Evolutionary conservation across 1,139 yeast species (phyloP), one percentile per base, ranked within the genome.

Genomic region (Geotrichum aggregatum): DNA sequence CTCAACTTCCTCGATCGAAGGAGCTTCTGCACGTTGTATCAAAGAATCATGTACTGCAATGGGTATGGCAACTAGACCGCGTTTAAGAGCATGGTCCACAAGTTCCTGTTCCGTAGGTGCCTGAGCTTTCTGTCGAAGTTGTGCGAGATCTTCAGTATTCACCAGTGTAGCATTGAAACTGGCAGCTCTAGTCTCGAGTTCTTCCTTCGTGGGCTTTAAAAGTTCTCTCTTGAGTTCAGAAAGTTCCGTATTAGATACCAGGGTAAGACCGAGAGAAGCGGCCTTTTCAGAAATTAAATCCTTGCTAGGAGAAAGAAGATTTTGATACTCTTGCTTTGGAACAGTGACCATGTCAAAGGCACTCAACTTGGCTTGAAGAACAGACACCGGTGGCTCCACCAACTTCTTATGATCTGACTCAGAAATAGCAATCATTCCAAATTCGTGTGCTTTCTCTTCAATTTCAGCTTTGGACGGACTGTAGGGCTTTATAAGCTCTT

Each of bases 251-350:
- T 56, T 52, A 10, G 67, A 59, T 2, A 78, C 50, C 10, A 74
- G 67, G 2, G 71, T 69, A 65, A 73, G 67, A 1, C 79, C 79
- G 22, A 41, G 40, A n/a, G 26, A 22, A 22, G 35, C 19, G 22
- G 54, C 47, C 26, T 33, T 43, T 16, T 45, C 30, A 4, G 44
- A 7, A 21, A 50, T 34, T 10, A 28, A 8, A n/a, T 50, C 47
- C 24, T 13, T 28, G 10, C 43, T 26, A 6, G 54, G 54, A 6
- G 43, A 13, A 3, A 41, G 34, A 5, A 52, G 7, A 10, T 58
- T 53, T 30, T 64, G 60, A 56, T 69, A 69, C 38, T 72, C 75
- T 0, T 66, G 70, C 11, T 61, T 44, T 5, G 21, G 5, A 22
- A 50, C 30, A 46, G 54, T 3, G 11, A 50, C 47, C 50, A 50